These are phyloP conservation scores for Penicillium atrosanguineum DNA, from an alignment of 495 filamentous ascomycete species.

Conservation along the genomic window DNA sequence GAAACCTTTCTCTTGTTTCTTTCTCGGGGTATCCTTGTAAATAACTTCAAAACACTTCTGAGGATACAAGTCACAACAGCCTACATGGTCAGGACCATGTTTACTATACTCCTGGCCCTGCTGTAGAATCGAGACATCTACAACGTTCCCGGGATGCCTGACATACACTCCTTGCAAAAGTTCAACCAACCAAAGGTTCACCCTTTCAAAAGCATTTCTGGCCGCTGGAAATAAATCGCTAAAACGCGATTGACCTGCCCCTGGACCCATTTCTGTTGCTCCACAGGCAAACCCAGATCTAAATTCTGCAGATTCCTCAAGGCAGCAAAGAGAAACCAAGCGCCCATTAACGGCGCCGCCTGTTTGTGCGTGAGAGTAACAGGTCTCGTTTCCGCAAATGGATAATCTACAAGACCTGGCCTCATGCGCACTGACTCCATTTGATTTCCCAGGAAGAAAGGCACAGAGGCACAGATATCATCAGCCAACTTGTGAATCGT, in stretches of 20 bases:
- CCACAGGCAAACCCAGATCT: constrained; percentile 22
- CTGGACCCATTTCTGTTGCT: constrained; percentile 28
- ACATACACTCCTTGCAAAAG: too few relatives aligned
- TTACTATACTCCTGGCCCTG: too few relatives aligned
- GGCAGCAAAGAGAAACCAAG: constrained; percentile 33
- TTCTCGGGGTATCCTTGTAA: too few relatives aligned
- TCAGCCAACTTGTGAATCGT: constrained; percentile 31
- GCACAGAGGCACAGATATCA: constrained; percentile 43
- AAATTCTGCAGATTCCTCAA: constrained; percentile 23
- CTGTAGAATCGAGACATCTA: too few relatives aligned
- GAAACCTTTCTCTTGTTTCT: too few relatives aligned
- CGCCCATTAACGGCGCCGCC: constrained; percentile 35
- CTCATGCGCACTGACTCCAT: constrained; percentile 29
- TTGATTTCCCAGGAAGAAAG: constrained; percentile 43
- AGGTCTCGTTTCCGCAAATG: constrained; percentile 27
- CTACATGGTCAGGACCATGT: too few relatives aligned
- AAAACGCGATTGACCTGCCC: constrained; percentile 33
- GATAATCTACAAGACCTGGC: constrained; percentile 34
- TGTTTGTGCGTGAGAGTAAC: constrained; percentile 28
- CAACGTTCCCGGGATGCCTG: too few relatives aligned
- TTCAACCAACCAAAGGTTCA: neutral
- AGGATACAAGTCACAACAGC: too few relatives aligned
- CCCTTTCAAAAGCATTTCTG: neutral
- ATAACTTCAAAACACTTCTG: too few relatives aligned
- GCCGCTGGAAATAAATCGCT: constrained; percentile 29